Evolutionary conservation across 768 basidiomycete species (phyloP).

Genomic region (Xerocomellus intermedius): DNA sequence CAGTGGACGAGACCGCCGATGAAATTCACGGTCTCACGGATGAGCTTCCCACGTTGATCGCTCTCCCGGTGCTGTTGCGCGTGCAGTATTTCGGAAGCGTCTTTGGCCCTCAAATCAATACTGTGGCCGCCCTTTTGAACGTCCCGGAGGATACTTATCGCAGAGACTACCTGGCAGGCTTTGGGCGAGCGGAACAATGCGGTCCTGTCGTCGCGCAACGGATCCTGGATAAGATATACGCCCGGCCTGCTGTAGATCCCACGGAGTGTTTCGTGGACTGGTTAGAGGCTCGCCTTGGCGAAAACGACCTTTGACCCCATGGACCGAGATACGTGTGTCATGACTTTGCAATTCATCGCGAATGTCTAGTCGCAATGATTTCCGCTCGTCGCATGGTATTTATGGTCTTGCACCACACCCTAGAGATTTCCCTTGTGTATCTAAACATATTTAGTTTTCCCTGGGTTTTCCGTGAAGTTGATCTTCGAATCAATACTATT

Average conservation of each 20-base stretch:
- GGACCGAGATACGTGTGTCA: neutral
- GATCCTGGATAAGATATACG: constrained; percentile 50
- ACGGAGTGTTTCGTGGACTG: constrained; percentile 39
- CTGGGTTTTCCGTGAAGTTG: too few species aligned
- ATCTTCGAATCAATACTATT: neutral
- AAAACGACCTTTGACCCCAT: constrained; percentile 20
- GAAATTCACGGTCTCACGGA: constrained; percentile 55
- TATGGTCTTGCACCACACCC: neutral
- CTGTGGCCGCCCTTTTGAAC: constrained; percentile 53
- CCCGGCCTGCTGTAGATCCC: constrained; percentile 31
- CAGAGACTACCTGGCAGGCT: constrained; percentile 67
- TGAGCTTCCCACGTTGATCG: constrained; percentile 72
- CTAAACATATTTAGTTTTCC: neutral
- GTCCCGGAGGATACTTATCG: constrained; percentile 65
- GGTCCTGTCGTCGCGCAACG: constrained; percentile 56
- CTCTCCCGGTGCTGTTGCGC: constrained; percentile 65
- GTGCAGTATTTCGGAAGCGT: constrained; percentile 30
- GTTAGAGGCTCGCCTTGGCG: constrained; percentile 37
- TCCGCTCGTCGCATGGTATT: neutral
- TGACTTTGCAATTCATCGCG: neutral
- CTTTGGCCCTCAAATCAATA: constrained; percentile 17
- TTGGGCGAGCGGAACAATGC: constrained; percentile 76
- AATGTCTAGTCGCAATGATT: neutral
- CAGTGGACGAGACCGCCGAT: constrained; percentile 28
- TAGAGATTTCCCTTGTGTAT: neutral